Base-by-base conservation (phyloP, 2,329 filamentous ascomycete species). In the Ophiostoma triangulosporum region DNA sequence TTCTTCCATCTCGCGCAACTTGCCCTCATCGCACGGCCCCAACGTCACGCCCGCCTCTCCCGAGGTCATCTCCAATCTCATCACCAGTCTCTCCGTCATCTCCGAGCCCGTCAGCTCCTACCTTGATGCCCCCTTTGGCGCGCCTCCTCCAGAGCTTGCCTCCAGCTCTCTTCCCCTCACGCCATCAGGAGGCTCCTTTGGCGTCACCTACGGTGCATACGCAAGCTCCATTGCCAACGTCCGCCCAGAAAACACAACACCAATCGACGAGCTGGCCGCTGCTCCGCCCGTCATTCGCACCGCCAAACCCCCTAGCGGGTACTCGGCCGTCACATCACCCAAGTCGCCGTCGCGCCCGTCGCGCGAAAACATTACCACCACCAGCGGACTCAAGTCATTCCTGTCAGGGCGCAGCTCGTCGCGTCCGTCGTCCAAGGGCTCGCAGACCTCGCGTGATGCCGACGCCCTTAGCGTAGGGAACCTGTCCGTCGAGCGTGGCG, bases 301-400 rank as follows among this genome's bases (percentile, higher is more conserved):
- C 31, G 80, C 88, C 31, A 90, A 90, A 65, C 84, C 83, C 7
- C 86, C 86, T 0, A 88, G 85, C 50, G 86, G 86, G 52, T 80
- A 82, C 61, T 89, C 86, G 26, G 70, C 81, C 17, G 69, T 86
- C 51, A 88, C 84, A n/a, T 78, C 82, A 0, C 75, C 75, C 55
- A 81, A 73, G 57, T 79, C 71, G 27, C 71, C 74, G 20, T 68
- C 69, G 52, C 72, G 72, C 56, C 71, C 74, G 20, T 68, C 69
- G 52, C 72, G 72, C 56, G 76, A 77, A 6, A 24, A 56, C 12
- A 33, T 53, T 4, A 17, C 46, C 29, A 17, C 46, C 29, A 66
- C 70, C 2, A 68, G 68, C 40, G 77, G 78, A 12, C 64, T 86
- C 43, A 78, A 75, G 61, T 78, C 76, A 40, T 75, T 86, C 40